Conservation (phyloP, 2,329 filamentous ascomycete species). For the Ilyonectria sp. region DNA sequence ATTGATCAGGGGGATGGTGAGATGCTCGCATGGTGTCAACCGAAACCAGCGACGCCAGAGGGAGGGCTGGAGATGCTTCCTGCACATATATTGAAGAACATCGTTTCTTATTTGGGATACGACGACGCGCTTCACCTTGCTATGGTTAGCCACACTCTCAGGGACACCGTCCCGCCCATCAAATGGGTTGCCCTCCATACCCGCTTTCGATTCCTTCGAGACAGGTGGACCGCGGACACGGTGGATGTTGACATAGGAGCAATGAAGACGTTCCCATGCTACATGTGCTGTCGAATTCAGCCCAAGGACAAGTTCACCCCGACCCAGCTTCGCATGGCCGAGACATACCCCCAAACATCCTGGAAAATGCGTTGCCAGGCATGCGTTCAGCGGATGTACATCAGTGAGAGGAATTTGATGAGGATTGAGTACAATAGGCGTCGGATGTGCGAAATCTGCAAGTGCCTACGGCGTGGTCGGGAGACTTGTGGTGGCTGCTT, state of each 20-base stretch:
- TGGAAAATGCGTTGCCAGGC: slow-evolving; percentile 38
- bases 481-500: slow-evolving; percentile 33
- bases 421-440: slow-evolving; percentile 30
- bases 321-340: background rate
- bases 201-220: slow-evolving; percentile 29
- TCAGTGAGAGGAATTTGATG: background rate
- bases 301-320: slow-evolving; percentile 24
- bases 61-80: slow-evolving; percentile 30
- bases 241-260: background rate
- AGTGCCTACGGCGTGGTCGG: slow-evolving; percentile 30
- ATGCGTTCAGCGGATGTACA: slow-evolving; percentile 29
- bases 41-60: background rate
- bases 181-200: slow-evolving; percentile 32
- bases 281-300: slow-evolving; percentile 31
- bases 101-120: slow-evolving; percentile 27
- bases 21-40: background rate
- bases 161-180: slow-evolving; percentile 22
- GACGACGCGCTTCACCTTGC: slow-evolving; percentile 25
- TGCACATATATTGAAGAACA: slow-evolving; percentile 26
- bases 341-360: background rate
- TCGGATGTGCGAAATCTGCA: slow-evolving; percentile 34
- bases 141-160: slow-evolving; percentile 18
- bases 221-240: slow-evolving; percentile 28
- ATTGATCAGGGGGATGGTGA: background rate
- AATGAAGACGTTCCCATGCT: slow-evolving; percentile 31